Evolutionary conservation across 2,329 filamentous ascomycete species (phyloP).

Genomic region (Colletotrichum sp.): DNA sequence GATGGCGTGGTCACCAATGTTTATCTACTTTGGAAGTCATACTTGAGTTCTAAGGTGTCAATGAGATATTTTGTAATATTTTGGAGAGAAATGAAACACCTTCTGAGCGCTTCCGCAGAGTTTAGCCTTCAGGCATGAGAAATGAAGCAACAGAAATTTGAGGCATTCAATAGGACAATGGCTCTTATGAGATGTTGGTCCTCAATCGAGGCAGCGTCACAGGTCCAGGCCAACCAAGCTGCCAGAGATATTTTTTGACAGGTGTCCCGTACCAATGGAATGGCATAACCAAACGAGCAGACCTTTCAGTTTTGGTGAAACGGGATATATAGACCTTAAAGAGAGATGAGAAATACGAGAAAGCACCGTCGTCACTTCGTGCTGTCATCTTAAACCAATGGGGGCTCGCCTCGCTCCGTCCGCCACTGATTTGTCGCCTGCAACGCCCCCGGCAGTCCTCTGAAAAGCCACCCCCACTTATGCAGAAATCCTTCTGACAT

Average conservation of each 20-base stretch:
- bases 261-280: too few species aligned
- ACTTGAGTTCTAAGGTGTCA: not conserved
- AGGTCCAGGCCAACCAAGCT: too few species aligned
- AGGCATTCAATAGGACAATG: not conserved
- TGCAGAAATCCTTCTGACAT: constrained; percentile 43
- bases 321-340: not conserved
- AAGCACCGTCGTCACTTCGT: not conserved
- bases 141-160: not conserved
- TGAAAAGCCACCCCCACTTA: constrained; percentile 39
- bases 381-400: constrained; percentile 28
- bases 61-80: not conserved
- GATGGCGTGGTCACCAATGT: not conserved
- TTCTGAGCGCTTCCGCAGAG: not conserved
- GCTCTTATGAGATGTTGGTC: too few species aligned
- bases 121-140: not conserved
- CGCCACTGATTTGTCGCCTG: constrained; percentile 42
- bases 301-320: not conserved
- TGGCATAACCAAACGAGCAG: not conserved
- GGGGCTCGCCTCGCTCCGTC: constrained; percentile 33
- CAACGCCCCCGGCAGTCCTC: constrained; percentile 27
- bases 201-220: too few species aligned
- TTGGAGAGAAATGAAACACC: too few species aligned
- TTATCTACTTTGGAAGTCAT: not conserved
- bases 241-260: too few species aligned
- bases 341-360: not conserved